Conservation (phyloP, 2,329 filamentous ascomycete genomes). For the Claviceps sp. region DNA sequence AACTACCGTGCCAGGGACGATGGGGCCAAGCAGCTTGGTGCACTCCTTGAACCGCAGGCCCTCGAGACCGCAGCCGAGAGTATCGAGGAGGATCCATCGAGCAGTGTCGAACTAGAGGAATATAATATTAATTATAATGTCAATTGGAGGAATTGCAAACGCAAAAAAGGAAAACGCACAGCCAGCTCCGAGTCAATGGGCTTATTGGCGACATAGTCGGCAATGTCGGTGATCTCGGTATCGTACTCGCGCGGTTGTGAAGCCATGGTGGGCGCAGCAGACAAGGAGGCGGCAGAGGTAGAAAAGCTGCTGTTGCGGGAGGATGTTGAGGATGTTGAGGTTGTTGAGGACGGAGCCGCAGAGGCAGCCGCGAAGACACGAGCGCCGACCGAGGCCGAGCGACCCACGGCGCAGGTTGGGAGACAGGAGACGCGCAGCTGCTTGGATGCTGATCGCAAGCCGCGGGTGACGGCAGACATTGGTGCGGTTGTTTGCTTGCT, state of each 20-base stretch:
- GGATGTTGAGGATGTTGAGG: conserved; percentile 2
- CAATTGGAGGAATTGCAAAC: too few relatives aligned
- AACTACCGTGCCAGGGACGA: conserved; percentile 80
- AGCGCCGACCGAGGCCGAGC: conserved; percentile 14
- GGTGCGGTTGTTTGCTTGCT: neutral
- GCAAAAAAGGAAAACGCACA: conserved; percentile 40
- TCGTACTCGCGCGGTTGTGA: conserved; percentile 56
- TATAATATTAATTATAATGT: neutral
- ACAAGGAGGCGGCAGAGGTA: conserved; percentile 33
- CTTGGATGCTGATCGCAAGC: conserved; percentile 40
- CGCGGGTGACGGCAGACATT: conserved; percentile 41
- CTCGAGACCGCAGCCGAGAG: conserved; percentile 90
- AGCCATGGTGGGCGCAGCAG: conserved; percentile 36
- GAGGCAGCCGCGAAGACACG: conserved; percentile 17
- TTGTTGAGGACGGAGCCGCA: conserved; percentile 9
- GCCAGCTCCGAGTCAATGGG: conserved; percentile 83
- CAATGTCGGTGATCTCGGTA: conserved; percentile 89
- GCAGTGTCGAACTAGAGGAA: conserved; percentile 72
- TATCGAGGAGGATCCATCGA: conserved; percentile 92
- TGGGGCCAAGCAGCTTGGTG: conserved; percentile 82
- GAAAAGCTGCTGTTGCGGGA: conserved; percentile 29
- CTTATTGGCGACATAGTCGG: conserved; percentile 86
- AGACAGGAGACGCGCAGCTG: conserved; percentile 33
- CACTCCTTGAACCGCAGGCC: conserved; percentile 93
- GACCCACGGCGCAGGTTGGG: conserved; percentile 5